Evolutionary conservation across 306 rosid genomes (phyloP).

Genomic region (Prosopis cineraria): DNA sequence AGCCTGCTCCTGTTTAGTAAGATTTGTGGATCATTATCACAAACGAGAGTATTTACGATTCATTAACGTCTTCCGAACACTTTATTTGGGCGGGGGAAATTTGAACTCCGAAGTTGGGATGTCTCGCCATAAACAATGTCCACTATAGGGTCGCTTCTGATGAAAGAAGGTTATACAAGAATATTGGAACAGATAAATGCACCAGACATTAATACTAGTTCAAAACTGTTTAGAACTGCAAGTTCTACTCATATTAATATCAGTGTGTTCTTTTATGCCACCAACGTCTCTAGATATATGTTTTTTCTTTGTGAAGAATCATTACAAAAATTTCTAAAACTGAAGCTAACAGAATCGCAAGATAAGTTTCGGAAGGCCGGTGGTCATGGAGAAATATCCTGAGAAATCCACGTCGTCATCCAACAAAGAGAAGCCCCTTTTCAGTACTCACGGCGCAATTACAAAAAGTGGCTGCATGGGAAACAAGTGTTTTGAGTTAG

Average conservation of each 20-base stretch:
- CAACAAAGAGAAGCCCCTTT: constrained; percentile 31
- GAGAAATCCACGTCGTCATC: constrained; percentile 20
- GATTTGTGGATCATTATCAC: not conserved
- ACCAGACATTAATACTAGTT: constrained; percentile 10
- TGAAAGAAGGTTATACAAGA: not conserved
- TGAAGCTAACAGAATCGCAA: constrained; percentile 29
- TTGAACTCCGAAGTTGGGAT: not conserved
- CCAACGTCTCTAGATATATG: constrained; percentile 12
- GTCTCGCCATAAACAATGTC: not conserved
- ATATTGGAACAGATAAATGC: not conserved
- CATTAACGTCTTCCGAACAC: not conserved
- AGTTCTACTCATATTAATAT: constrained; percentile 26
- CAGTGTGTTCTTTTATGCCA: constrained; percentile 25
- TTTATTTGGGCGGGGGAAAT: not conserved
- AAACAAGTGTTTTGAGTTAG: constrained; percentile 23
- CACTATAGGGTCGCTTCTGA: not conserved
- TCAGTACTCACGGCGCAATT: constrained; percentile 60
- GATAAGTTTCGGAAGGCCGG: constrained; percentile 8
- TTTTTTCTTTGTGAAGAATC: not conserved
- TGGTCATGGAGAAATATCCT: constrained; percentile 17
- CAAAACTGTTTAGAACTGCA: constrained; percentile 34
- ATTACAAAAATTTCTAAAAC: constrained; percentile 15
- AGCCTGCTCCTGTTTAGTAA: no score
- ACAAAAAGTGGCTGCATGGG: constrained; percentile 70
- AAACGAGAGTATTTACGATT: not conserved